phyloP scores from a whole-genome alignment of 2,329 filamentous ascomycete species.

The Saccharata proteae region DNA sequence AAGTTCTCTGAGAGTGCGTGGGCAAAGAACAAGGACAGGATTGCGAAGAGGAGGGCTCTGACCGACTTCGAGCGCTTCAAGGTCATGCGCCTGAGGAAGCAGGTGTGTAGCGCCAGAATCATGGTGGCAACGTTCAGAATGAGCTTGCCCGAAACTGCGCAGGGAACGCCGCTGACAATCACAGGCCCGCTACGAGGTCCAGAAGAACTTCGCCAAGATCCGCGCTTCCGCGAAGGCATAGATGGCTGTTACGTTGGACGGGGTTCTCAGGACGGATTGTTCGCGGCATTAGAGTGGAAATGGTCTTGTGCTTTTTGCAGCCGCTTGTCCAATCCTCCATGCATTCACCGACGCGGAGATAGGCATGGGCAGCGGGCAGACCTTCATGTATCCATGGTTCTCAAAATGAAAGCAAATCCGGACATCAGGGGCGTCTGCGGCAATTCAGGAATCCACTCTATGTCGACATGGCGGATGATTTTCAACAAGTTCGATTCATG shows the following conservation, averaged over 20 bases:
- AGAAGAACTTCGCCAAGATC: constrained; percentile 91
- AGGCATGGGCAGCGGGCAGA: constrained; percentile 8
- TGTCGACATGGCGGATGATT: too few species aligned
- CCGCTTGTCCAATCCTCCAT: constrained; percentile 16
- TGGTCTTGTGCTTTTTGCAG: constrained; percentile 26
- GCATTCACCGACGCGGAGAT: constrained; percentile 8
- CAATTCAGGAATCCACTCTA: too few species aligned
- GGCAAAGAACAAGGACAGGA: constrained; percentile 85
- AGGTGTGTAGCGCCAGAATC: constrained; percentile 46
- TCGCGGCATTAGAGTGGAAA: constrained; percentile 14
- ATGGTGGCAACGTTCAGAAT: background rate
- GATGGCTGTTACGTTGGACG: constrained; percentile 14
- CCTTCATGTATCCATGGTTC: constrained; percentile 9
- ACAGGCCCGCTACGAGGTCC: constrained; percentile 82
- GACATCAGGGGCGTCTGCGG: constrained; percentile 7
- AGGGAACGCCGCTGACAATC: constrained; percentile 1
- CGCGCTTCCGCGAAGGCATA: constrained; percentile 24
- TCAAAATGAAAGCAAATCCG: constrained; percentile 10
- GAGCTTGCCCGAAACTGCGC: background rate
- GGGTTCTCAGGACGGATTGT: constrained; percentile 9
- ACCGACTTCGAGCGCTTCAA: constrained; percentile 99
- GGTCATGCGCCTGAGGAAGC: constrained; percentile 98
- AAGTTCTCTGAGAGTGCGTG: constrained; percentile 88
- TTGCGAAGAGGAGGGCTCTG: constrained; percentile 75
- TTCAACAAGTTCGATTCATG: too few species aligned